Percentiles rank a stretch among this genome's conserved stretches.
phyloP scores from a whole-genome alignment of 73 alveolate species.

The Diophrys appendiculata region DNA sequence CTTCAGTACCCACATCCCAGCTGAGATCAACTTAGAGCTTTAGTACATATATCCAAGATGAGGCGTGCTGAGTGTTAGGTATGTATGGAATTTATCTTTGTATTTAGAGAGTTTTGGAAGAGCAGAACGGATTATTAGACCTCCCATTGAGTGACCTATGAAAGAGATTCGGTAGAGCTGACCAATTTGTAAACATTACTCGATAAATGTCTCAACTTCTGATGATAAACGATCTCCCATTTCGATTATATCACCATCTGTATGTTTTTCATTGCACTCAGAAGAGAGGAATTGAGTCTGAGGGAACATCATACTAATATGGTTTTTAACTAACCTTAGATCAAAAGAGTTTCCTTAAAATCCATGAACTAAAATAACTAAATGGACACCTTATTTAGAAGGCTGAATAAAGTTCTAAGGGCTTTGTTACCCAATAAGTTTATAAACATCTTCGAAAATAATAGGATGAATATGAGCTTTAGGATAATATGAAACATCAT shows the following conservation, averaged over 20 bases:
- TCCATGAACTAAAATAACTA: slow-evolving; percentile 93
- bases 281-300: slow-evolving; percentile 94
- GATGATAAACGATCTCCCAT: slow-evolving; percentile 94
- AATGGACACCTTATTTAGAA: slow-evolving; percentile 94
- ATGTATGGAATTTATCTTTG: slow-evolving; percentile 92
- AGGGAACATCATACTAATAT: slow-evolving; percentile 91
- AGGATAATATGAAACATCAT: slow-evolving; percentile 65
- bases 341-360: slow-evolving; percentile 92
- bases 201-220: slow-evolving; percentile 89
- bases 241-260: slow-evolving; percentile 93
- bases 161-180: slow-evolving; percentile 84
- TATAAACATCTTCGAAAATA: slow-evolving; percentile 68
- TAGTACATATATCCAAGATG: slow-evolving; percentile 97
- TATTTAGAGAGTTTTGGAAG: slow-evolving; percentile 88
- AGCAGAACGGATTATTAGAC: slow-evolving; percentile 93
- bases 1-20: slow-evolving; percentile 99
- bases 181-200: slow-evolving; percentile 89
- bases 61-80: slow-evolving; percentile 96
- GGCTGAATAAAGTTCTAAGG: too few relatives aligned
- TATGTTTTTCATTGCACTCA: slow-evolving; percentile 87
- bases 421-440: background rate
- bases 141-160: slow-evolving; percentile 99
- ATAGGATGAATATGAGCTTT: slow-evolving; percentile 70
- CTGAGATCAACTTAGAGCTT: slow-evolving; percentile 84
- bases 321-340: slow-evolving; percentile 86